Evolutionary conservation across 495 filamentous ascomycete species (phyloP).

Genomic region (Xylaria intraflava): DNA sequence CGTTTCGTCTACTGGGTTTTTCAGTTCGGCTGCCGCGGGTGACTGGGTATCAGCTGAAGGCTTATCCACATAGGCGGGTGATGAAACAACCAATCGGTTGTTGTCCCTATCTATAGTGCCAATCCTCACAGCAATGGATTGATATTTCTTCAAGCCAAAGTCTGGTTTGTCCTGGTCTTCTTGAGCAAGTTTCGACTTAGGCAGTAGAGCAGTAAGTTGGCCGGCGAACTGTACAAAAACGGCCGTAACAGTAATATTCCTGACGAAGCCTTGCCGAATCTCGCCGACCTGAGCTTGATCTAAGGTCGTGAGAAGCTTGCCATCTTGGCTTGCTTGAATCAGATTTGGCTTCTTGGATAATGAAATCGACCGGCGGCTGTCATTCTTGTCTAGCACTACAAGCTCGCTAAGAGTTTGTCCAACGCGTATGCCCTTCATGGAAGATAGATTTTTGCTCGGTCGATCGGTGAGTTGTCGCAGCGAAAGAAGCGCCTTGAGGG

Average conservation of each 20-base stretch:
- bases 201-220: slow-evolving; percentile 67
- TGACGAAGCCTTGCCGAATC: slow-evolving; percentile 72
- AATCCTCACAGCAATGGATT: slow-evolving; percentile 65
- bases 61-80: slow-evolving; percentile 21
- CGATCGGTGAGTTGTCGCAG: slow-evolving; percentile 78
- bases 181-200: slow-evolving; percentile 64
- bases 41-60: slow-evolving; percentile 15
- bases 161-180: slow-evolving; percentile 58
- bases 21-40: slow-evolving; percentile 22
- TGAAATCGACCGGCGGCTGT: slow-evolving; percentile 61
- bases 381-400: slow-evolving; percentile 72
- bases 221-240: slow-evolving; percentile 79
- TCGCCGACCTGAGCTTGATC: slow-evolving; percentile 63
- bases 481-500: slow-evolving; percentile 67
- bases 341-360: slow-evolving; percentile 77
- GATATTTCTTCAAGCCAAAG: slow-evolving; percentile 68
- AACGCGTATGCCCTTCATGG: slow-evolving; percentile 70
- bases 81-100: slow-evolving; percentile 34
- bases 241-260: slow-evolving; percentile 68
- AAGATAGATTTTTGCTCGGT: slow-evolving; percentile 60
- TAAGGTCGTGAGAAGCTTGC: slow-evolving; percentile 56
- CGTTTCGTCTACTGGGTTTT: slow-evolving; percentile 66
- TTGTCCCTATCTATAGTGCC: slow-evolving; percentile 55
- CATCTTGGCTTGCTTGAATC: slow-evolving; percentile 63
- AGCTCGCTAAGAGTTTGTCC: slow-evolving; percentile 77